Conservation (phyloP, 2,329 filamentous ascomycete genomes). For the Xylariaceae sp. region DNA sequence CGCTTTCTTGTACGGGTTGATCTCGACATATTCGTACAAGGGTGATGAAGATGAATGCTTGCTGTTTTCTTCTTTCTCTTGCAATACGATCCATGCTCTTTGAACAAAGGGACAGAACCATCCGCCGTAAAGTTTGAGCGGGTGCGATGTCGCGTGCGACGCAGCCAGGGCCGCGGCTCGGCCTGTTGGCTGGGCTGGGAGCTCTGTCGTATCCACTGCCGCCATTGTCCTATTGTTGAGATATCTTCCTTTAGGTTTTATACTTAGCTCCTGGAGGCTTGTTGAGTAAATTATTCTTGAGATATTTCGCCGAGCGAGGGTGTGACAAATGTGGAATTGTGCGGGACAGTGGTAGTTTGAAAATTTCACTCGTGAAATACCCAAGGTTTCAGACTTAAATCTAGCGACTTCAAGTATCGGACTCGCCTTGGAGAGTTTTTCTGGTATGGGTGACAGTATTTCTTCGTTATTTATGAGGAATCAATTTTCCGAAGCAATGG, state of each 20-base stretch:
- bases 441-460: no score
- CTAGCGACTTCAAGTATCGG: no score
- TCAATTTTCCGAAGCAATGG: no score
- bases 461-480: no score
- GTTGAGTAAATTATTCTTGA: background rate
- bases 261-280: background rate
- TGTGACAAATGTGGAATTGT: no score
- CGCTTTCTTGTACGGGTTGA: conserved; percentile 74
- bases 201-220: conserved; percentile 44
- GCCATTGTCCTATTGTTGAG: conserved; percentile 17
- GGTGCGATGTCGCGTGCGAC: conserved; percentile 43
- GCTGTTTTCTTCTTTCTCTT: conserved; percentile 74
- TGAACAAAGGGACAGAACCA: conserved; percentile 75
- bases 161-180: conserved; percentile 45
- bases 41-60: no score
- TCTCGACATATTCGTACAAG: conserved; percentile 74
- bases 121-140: conserved; percentile 64
- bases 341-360: no score
- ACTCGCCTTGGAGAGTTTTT: no score
- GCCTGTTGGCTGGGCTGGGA: conserved; percentile 46
- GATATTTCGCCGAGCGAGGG: no score
- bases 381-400: no score
- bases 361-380: no score
- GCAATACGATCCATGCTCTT: conserved; percentile 67
- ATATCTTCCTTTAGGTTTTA: background rate